phyloP scores from a whole-genome alignment of 2,329 filamentous ascomycete genomes.

The Verticillium tricorpus region DNA sequence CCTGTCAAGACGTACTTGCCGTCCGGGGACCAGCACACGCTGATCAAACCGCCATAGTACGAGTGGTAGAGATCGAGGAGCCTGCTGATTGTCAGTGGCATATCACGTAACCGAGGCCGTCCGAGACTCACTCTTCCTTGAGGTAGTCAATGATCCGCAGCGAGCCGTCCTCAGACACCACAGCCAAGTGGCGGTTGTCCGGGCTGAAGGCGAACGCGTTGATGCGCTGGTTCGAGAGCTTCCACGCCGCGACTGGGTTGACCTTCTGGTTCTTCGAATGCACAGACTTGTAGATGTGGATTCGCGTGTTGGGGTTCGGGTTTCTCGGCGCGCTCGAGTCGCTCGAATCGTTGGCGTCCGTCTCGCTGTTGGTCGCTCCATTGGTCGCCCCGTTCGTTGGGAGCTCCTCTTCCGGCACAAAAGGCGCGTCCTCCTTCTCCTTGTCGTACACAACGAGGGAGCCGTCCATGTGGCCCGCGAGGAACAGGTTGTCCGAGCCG shows the following conservation, averaged over 20 bases:
- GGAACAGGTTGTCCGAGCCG: conserved; percentile 86
- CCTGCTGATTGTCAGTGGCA: conserved; percentile 34
- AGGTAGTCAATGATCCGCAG: conserved; percentile 89
- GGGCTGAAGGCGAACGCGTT: conserved; percentile 92
- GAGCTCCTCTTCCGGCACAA: conserved; percentile 63
- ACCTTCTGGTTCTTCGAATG: conserved; percentile 89
- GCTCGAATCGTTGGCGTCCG: conserved; percentile 26
- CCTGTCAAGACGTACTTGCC: conserved; percentile 94
- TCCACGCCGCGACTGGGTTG: conserved; percentile 92
- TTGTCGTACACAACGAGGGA: conserved; percentile 94
- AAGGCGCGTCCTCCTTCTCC: conserved; percentile 84
- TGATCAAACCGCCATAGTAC: conserved; percentile 90
- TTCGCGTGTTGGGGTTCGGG: conserved; percentile 33
- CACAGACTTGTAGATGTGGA: conserved; percentile 84
- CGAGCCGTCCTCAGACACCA: conserved; percentile 87
- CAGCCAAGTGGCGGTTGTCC: conserved; percentile 78
- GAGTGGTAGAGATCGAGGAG: conserved; percentile 83
- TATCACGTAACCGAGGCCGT: background rate
- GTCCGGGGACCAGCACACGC: conserved; percentile 96
- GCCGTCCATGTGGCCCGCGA: conserved; percentile 90
- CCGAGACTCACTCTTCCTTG: conserved; percentile 67
- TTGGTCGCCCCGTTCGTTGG: conserved; percentile 25
- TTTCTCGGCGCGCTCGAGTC: conserved; percentile 7
- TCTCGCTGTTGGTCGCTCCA: conserved; percentile 23
- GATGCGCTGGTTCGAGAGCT: conserved; percentile 83